Percentiles rank a stretch among this genome's conserved stretches.
Conservation (phyloP, 345 rosid species). For the Salix viminalis region DNA sequence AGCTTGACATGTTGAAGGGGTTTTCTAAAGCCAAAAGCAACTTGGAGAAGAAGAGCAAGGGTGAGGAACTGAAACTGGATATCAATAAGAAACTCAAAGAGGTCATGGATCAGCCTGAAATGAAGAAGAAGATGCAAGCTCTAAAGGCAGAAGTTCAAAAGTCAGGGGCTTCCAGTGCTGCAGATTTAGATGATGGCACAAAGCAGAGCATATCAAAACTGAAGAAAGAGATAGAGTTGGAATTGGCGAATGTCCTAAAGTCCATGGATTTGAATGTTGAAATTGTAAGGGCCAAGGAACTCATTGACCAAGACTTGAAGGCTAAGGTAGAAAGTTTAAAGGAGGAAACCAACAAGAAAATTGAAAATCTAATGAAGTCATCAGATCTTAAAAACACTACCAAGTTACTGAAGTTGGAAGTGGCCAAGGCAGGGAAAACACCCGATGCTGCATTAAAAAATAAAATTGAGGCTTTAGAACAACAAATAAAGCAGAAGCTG, state of each 20-base stretch:
- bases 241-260: slow-evolving; percentile 42
- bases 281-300: slow-evolving; percentile 33
- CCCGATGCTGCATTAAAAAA: slow-evolving; percentile 39
- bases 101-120: slow-evolving; percentile 46
- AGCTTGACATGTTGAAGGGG: slow-evolving; percentile 70
- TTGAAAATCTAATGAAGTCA: slow-evolving; percentile 46
- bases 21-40: slow-evolving; percentile 51
- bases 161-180: slow-evolving; percentile 50
- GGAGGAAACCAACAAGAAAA: slow-evolving; percentile 50
- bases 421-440: slow-evolving; percentile 47
- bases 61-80: slow-evolving; percentile 38
- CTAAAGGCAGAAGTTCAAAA: slow-evolving; percentile 46
- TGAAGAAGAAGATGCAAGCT: slow-evolving; percentile 62
- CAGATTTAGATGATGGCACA: slow-evolving; percentile 48
- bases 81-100: slow-evolving; percentile 58
- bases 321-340: slow-evolving; percentile 43
- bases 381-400: slow-evolving; percentile 59
- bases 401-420: slow-evolving; percentile 58
- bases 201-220: slow-evolving; percentile 45
- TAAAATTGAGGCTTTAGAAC: slow-evolving; percentile 53
- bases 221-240: slow-evolving; percentile 51
- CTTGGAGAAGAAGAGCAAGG: slow-evolving; percentile 33
- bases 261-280: slow-evolving; percentile 60
- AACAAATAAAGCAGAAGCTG: slow-evolving; percentile 58
- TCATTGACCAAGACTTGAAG: slow-evolving; percentile 30